phyloP scores from a whole-genome alignment of 306 rosid genomes.

The Medicago lupulina region DNA sequence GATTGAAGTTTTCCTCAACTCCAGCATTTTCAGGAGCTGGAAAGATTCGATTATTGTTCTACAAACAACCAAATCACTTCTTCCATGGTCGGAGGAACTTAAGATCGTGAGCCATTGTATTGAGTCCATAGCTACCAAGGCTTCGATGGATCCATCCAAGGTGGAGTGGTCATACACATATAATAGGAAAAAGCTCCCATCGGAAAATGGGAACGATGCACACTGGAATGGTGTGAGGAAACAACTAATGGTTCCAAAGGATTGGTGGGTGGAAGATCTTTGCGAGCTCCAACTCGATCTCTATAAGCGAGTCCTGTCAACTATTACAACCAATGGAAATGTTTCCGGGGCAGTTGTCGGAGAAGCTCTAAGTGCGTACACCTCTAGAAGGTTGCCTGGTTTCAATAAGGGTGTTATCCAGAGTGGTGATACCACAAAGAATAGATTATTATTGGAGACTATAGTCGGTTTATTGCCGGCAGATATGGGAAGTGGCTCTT shows the following conservation, averaged over 20 bases:
- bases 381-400: constrained; percentile 69
- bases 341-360: constrained; percentile 66
- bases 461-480: constrained; percentile 65
- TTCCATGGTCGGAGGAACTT: constrained; percentile 94
- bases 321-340: constrained; percentile 65
- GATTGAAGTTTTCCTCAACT: constrained; percentile 91
- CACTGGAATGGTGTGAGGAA: constrained; percentile 78
- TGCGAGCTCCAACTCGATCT: constrained; percentile 89
- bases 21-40: constrained; percentile 94
- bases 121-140: constrained; percentile 90
- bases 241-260: constrained; percentile 72
- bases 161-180: constrained; percentile 98
- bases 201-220: constrained; percentile 73
- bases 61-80: constrained; percentile 80
- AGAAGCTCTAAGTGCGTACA: constrained; percentile 85
- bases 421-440: constrained; percentile 64
- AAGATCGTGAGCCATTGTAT: constrained; percentile 83
- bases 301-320: constrained; percentile 66
- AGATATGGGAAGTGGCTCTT: constrained; percentile 59
- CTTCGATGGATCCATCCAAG: constrained; percentile 75
- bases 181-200: constrained; percentile 78
- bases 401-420: constrained; percentile 71
- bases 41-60: constrained; percentile 94
- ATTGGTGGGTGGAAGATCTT: constrained; percentile 99
- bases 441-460: constrained; percentile 68